phyloP scores from a whole-genome alignment of 768 basidiomycete genomes.

The Serendipita vermifera region DNA sequence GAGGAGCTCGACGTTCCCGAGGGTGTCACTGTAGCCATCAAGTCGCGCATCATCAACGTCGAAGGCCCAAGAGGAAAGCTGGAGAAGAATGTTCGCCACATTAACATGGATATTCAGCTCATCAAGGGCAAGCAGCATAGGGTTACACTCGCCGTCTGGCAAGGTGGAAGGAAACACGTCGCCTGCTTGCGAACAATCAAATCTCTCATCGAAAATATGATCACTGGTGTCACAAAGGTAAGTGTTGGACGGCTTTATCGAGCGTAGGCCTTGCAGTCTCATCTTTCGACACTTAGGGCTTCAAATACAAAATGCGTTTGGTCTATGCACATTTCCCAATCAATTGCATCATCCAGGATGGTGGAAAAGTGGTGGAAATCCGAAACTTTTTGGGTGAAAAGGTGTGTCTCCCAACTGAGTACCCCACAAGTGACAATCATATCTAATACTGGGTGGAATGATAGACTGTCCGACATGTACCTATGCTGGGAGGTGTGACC shows the following conservation, averaged over 20 bases:
- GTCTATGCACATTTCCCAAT: conserved; percentile 99
- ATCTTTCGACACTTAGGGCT: conserved; percentile 46
- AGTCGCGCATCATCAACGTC: conserved; percentile 84
- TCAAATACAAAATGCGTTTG: conserved; percentile 99
- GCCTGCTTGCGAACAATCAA: conserved; percentile 95
- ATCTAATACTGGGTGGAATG: neutral
- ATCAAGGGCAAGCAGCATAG: conserved; percentile 61
- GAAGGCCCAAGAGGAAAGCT: conserved; percentile 87
- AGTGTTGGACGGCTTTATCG: conserved; percentile 14
- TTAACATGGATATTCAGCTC: conserved; percentile 85
- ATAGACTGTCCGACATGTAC: conserved; percentile 81
- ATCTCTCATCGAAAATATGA: conserved; percentile 93
- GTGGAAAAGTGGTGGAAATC: conserved; percentile 65
- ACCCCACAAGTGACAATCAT: neutral
- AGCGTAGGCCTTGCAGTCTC: neutral
- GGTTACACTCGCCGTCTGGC: conserved; percentile 92
- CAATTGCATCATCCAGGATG: conserved; percentile 87
- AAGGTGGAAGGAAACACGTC: conserved; percentile 95
- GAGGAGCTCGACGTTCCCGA: conserved; percentile 87
- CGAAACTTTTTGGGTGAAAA: conserved; percentile 94
- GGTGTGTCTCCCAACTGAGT: conserved; percentile 31
- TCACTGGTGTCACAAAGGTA: conserved; percentile 92
- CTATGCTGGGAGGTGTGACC: conserved; percentile 81
- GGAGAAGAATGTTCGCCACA: conserved; percentile 83
- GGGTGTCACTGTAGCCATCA: conserved; percentile 72